Evolutionary conservation across 2,329 filamentous ascomycete species (phyloP), one percentile per base, ranked within the genome.

Genomic region (Botrytis tulipae): DNA sequence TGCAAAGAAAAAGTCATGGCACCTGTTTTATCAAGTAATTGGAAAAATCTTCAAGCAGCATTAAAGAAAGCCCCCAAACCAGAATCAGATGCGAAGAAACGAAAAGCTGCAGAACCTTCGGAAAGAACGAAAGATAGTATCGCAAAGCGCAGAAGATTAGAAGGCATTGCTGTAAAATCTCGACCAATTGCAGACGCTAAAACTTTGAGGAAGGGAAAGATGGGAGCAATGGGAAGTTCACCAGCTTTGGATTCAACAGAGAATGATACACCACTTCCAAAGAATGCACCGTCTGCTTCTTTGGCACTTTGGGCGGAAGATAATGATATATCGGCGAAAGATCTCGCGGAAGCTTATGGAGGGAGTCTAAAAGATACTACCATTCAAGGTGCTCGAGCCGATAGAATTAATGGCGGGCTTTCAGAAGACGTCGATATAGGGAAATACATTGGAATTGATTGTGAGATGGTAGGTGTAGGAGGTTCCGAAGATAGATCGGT

Each of bases 401-500:
- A 87, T 68, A 86, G 85, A 62, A 84, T 91, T 75, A 93, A 93
- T 79, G 87, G 89, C 62, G 92, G 92, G 0, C 84, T 90, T 5
- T 87, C 88, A 2, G 82, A 84, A 37, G 88, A 87, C 9, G 83
- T 92, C 51, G 89, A 94, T 71, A 84, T 95, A 32, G 96, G 95
- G 70, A 97, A 96, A 86, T 99, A 97, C 82, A 84, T 99, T 60
- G 92, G 93, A 32, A 89, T 99, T 65, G 96, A 99, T 84, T 99
- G 96, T 82, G 96, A 99, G 84, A 99, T 99, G 96, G 96, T 99
- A 40, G 96, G 95, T 66, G 89, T 97, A 20, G 93, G 92, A 0
- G 88, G 89, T 1, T 89, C 89, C 69, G 88, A 89, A 35, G 86
- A 91, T 76, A 88, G 90, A 80, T 94, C 93, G 51, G 90, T 90